Base-by-base conservation (phyloP, 768 basidiomycete species). In the Pholiota microspora region DNA sequence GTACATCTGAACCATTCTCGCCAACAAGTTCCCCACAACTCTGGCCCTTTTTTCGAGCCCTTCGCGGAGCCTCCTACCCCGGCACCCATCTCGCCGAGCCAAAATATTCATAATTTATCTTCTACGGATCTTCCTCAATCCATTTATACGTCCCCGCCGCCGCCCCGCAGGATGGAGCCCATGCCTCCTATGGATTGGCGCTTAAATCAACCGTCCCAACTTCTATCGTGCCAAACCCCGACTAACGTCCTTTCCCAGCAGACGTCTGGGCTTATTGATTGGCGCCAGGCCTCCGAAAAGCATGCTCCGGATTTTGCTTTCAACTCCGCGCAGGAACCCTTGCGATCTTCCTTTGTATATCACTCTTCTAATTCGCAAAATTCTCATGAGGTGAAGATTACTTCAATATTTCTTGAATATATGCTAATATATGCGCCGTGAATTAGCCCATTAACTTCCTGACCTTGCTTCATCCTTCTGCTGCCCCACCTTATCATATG, bases 401-500 rank as follows among this genome's bases (percentile, higher is more conserved):
- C 44, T 50, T 42, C 54, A 58, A 58, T 58, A 48, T 59, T 59
- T 56, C 50, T 42, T 49, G 13, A 46, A n/a, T 49, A 46, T 48
- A 45, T 52, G 57, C 57, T 55, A 25, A 64, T 63, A 59, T 61
- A 66, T 61, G 61, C 59, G 53, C 53, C 27, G 50, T 18, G 21
- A 50, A 46, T 42, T 58, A 94, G 90, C 90, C 92, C 13, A 92
- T 94, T 75, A 94, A 94, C 70, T 94, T 93, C 68, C 77, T 93
- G 50, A 89, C 89, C 12, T 76, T 93, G 48, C 78, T 94, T 47
- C 90, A 92, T 62, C 92, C 92, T 0, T 89, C 90, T 0, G 89
- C 91, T 0, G 84, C 86, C 25, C 92, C 92, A 12, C 90, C 90
- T 1, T 94, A 94, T 64, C 81, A 82, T 50, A 74, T 89, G 51